Conservation (phyloP, 2,329 filamentous ascomycete genomes). For the Colletotrichum tropicale region DNA sequence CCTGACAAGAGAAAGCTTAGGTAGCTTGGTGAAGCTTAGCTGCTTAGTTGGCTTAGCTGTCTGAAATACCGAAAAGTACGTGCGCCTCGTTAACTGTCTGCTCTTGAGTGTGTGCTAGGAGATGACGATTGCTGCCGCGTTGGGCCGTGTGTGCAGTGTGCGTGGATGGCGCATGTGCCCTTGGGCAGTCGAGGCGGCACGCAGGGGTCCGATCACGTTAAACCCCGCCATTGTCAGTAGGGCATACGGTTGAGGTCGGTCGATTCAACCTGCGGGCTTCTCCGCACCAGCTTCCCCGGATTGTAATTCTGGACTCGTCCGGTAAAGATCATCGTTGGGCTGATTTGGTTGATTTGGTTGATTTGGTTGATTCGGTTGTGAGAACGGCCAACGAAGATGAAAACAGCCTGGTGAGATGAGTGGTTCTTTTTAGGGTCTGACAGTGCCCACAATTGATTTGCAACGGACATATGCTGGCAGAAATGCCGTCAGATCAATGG, state of each 20-base stretch:
- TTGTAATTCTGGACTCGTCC: not conserved
- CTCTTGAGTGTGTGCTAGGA: not conserved
- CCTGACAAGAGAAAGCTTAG: not conserved
- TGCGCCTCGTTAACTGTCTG: not conserved
- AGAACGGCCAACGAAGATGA: not conserved
- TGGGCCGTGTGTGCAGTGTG: not conserved
- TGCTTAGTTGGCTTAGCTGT: not conserved
- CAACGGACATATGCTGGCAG: not conserved
- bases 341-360: too few relatives aligned
- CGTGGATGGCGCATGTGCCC: not conserved
- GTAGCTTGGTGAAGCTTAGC: conserved; percentile 8
- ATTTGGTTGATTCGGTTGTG: too few relatives aligned
- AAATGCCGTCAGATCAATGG: not conserved
- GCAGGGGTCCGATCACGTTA: not conserved
- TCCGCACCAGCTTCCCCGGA: not conserved
- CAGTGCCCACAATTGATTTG: not conserved
- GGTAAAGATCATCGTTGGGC: not conserved
- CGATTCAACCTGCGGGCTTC: not conserved
- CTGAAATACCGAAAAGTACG: not conserved
- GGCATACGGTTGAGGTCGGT: not conserved
- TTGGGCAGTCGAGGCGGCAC: not conserved
- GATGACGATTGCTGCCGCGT: conserved; percentile 5
- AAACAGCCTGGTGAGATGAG: not conserved
- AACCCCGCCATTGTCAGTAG: not conserved
- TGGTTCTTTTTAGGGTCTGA: not conserved